Percentiles rank a stretch among this genome's conserved stretches.
phyloP scores from a whole-genome alignment of 2,329 filamentous ascomycete species.

The Cladosporium oxysporum region DNA sequence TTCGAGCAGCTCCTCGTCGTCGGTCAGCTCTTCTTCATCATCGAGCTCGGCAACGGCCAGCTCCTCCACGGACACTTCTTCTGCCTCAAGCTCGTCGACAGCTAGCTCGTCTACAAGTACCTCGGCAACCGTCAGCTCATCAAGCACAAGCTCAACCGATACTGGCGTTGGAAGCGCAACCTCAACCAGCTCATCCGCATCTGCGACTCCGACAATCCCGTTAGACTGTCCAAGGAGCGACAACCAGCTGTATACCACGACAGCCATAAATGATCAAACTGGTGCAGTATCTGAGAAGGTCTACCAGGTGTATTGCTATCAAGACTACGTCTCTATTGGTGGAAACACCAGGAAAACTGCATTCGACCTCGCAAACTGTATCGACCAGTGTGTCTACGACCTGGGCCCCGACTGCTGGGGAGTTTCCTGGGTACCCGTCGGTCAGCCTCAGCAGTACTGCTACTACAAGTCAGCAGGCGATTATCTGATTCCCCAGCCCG shows the following conservation, averaged over 20 bases:
- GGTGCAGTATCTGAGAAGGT: background rate
- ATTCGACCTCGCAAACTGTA: conserved; percentile 11
- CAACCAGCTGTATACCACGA: conserved; percentile 1
- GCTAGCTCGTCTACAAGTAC: background rate
- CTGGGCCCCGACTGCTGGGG: conserved; percentile 6
- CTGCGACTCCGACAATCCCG: background rate
- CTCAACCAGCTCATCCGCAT: conserved; percentile 5
- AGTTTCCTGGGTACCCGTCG: conserved; percentile 6
- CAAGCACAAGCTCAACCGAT: background rate
- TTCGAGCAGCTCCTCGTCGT: too few relatives aligned
- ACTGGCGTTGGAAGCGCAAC: background rate
- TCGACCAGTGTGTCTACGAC: conserved; percentile 16
- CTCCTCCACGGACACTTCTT: background rate
- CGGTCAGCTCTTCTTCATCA: background rate
- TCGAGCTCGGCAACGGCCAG: background rate
- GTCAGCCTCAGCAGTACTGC: conserved; percentile 16
- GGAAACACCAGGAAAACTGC: background rate
- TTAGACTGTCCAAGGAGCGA: conserved; percentile 14
- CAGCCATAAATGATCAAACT: background rate
- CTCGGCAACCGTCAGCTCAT: background rate
- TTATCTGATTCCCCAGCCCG: background rate
- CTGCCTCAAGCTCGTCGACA: conserved; percentile 6
- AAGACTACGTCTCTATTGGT: background rate
- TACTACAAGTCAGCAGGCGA: conserved; percentile 13
- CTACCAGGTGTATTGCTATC: conserved; percentile 18